phyloP scores from a whole-genome alignment of 345 rosid genomes.

The Toxicodendron radicans region DNA sequence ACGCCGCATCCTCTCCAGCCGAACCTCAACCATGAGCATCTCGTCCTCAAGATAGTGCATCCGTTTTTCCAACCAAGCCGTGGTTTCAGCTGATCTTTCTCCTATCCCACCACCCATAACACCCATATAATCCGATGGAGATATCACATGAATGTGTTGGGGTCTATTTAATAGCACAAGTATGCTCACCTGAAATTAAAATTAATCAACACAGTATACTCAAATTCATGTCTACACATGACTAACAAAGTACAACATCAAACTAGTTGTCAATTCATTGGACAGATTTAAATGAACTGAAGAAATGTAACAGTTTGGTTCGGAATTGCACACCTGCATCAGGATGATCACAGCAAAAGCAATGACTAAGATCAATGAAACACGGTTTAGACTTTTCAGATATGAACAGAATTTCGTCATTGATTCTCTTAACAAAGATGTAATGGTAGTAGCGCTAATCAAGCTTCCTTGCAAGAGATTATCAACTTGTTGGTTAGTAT shows the following conservation, averaged over 20 bases:
- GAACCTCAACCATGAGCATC: constrained; percentile 71
- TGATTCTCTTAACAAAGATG: constrained; percentile 37
- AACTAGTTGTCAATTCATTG: background rate
- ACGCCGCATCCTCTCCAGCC: constrained; percentile 67
- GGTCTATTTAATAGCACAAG: constrained; percentile 70
- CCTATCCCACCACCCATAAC: constrained; percentile 25
- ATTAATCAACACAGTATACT: background rate
- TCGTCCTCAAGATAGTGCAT: constrained; percentile 71
- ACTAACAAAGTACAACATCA: background rate
- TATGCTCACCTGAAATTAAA: constrained; percentile 62
- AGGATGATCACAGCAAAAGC: constrained; percentile 73
- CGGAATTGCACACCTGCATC: constrained; percentile 69
- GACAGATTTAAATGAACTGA: background rate
- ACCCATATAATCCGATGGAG: constrained; percentile 36
- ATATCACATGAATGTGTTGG: constrained; percentile 42
- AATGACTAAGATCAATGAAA: constrained; percentile 52
- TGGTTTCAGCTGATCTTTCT: constrained; percentile 45
- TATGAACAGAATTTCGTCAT: constrained; percentile 37
- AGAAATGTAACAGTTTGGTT: background rate
- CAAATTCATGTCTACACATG: background rate
- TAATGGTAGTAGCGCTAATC: constrained; percentile 15
- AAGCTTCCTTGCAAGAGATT: constrained; percentile 33
- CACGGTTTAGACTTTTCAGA: constrained; percentile 51
- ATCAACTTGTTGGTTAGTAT: constrained; percentile 22
- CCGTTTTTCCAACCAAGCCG: constrained; percentile 72